These are phyloP conservation scores for Candida dubliniensis DNA, from an alignment of 1,139 yeast species.

Conservation along the genomic window DNA sequence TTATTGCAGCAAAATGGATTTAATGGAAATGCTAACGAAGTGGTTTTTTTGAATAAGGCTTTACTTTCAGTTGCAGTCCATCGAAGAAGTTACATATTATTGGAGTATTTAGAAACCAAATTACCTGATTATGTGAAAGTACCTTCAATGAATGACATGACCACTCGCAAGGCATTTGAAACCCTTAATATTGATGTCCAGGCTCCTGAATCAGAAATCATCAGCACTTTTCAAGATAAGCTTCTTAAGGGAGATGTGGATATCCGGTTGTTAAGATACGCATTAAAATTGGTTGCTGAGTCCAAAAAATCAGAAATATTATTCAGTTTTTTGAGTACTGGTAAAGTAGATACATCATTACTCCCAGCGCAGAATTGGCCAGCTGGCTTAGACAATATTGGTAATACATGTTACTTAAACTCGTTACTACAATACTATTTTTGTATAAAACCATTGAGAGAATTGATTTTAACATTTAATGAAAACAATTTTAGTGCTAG, in stretches of 20 bases:
- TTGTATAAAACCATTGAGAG: constrained; percentile 78
- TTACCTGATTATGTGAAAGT: constrained; percentile 33
- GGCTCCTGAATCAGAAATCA: constrained; percentile 56
- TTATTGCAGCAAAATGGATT: constrained; percentile 64
- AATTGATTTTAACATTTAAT: constrained; percentile 58
- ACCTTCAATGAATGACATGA: constrained; percentile 13
- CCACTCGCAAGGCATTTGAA: constrained; percentile 37
- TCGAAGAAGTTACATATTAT: constrained; percentile 42
- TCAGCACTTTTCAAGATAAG: constrained; percentile 52
- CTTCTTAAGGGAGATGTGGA: constrained; percentile 27
- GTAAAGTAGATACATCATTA: constrained; percentile 58
- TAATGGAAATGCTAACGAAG: constrained; percentile 42
- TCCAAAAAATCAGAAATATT: constrained; percentile 54
- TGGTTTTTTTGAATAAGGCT: constrained; percentile 31
- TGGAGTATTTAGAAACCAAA: constrained; percentile 47
- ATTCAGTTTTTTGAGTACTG: constrained; percentile 52
- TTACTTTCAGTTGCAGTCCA: constrained; percentile 43
- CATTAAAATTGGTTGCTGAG: constrained; percentile 49
- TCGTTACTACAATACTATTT: constrained; percentile 88
- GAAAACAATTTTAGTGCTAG: constrained; percentile 23
- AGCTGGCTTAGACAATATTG: constrained; percentile 88
- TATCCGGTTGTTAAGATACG: constrained; percentile 49
- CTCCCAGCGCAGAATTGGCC: constrained; percentile 76
- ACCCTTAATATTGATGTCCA: constrained; percentile 42
- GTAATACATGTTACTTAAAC: constrained; percentile 92